Evolutionary conservation across 2,329 filamentous ascomycete species (phyloP).

Genomic region (Diaporthe vexans): DNA sequence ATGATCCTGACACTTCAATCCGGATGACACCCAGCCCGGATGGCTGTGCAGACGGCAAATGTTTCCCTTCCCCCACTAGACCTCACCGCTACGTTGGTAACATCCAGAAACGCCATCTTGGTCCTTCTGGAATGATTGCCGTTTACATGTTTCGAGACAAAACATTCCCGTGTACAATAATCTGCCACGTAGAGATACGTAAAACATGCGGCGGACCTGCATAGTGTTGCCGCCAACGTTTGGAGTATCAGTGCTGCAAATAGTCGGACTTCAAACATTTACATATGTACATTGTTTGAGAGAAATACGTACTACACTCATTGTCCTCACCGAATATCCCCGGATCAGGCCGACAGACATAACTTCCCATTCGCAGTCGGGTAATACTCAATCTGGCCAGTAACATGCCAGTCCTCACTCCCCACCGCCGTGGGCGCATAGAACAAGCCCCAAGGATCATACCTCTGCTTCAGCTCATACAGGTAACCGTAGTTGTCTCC

Average conservation of each 20-base stretch:
- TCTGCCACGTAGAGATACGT: background rate
- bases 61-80: background rate
- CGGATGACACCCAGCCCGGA: constrained; percentile 15
- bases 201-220: background rate
- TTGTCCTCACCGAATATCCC: background rate
- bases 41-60: constrained; percentile 22
- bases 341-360: constrained; percentile 6
- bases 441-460: constrained; percentile 42
- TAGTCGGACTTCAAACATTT: background rate
- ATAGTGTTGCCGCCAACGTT: background rate
- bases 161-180: background rate
- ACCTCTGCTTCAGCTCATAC: constrained; percentile 40
- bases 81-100: background rate
- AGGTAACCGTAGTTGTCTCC: constrained; percentile 43
- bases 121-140: background rate
- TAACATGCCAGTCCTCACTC: constrained; percentile 37
- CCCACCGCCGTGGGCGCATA: constrained; percentile 39
- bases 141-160: background rate
- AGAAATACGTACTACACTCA: background rate
- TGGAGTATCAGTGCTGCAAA: background rate
- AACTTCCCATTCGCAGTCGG: constrained; percentile 36
- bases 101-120: background rate
- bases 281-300: background rate
- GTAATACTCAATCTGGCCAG: constrained; percentile 35
- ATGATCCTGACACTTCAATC: background rate